Percentiles rank a stretch among this genome's conserved stretches.
These are phyloP conservation scores for Neltuma alba DNA, from an alignment of 306 rosid genomes.

Conservation along the genomic window DNA sequence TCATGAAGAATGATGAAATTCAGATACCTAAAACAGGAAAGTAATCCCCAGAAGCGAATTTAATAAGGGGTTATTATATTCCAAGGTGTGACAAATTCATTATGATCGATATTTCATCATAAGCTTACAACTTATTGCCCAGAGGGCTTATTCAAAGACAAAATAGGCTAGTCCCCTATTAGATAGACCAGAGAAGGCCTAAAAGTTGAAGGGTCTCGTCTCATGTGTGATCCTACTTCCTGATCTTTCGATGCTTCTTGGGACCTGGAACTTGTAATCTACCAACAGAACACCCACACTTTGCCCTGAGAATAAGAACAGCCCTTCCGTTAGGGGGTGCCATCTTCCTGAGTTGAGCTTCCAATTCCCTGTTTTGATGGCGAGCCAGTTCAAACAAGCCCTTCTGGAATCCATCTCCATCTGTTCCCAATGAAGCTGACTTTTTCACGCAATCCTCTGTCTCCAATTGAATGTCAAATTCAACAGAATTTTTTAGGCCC, in stretches of 20 bases:
- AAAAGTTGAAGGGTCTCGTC: constrained; percentile 20
- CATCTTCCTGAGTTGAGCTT: constrained; percentile 91
- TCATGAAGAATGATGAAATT: constrained; percentile 27
- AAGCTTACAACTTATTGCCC: constrained; percentile 61
- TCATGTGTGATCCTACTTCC: constrained; percentile 58
- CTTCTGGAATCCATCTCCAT: constrained; percentile 67
- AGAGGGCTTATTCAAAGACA: constrained; percentile 63
- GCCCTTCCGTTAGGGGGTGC: constrained; percentile 93
- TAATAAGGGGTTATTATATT: constrained; percentile 51
- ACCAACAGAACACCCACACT: constrained; percentile 97
- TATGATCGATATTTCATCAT: constrained; percentile 47
- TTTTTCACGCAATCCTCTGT: constrained; percentile 94
- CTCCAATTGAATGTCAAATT: constrained; percentile 90
- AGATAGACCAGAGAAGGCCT: constrained; percentile 47
- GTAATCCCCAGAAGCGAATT: constrained; percentile 36
- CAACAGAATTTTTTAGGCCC: constrained; percentile 81
- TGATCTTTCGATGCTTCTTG: constrained; percentile 69
- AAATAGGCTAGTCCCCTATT: constrained; percentile 39
- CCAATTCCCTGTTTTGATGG: constrained; percentile 86
- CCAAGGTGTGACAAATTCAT: constrained; percentile 54
- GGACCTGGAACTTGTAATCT: constrained; percentile 94
- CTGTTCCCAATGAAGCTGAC: constrained; percentile 42
- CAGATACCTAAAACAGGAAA: constrained; percentile 34
- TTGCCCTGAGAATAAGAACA: constrained; percentile 77
- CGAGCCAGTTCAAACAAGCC: constrained; percentile 81